phyloP scores from a whole-genome alignment of 257 asterid genomes.

The Schizonepeta tenuifolia region DNA sequence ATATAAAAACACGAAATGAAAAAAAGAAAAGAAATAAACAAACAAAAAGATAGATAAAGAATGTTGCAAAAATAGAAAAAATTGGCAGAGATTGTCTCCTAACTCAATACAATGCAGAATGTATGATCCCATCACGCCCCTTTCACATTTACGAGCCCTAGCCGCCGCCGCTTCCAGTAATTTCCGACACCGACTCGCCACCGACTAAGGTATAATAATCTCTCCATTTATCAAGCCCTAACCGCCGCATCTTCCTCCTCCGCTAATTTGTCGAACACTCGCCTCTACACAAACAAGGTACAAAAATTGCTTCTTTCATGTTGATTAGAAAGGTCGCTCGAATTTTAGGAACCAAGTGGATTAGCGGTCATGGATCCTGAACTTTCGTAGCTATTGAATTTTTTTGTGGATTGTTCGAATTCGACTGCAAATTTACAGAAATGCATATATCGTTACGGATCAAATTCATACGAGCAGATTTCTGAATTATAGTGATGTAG shows the following conservation, averaged over 20 bases:
- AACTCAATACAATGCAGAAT: constrained; percentile 2
- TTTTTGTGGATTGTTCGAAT: not conserved
- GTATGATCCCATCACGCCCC: not conserved
- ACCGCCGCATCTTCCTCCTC: not conserved
- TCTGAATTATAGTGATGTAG: not conserved
- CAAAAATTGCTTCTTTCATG: not conserved
- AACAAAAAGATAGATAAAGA: not conserved
- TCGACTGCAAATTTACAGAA: not conserved
- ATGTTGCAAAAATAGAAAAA: not conserved
- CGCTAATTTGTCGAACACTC: not conserved
- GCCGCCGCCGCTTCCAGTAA: constrained; percentile 12
- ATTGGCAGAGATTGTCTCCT: not conserved
- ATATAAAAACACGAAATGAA: not conserved
- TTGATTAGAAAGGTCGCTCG: not conserved
- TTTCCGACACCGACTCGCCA: not conserved
- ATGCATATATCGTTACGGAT: not conserved
- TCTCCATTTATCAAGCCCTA: not conserved
- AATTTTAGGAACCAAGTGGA: not conserved
- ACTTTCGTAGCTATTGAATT: not conserved
- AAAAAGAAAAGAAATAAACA: not conserved
- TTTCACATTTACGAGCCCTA: constrained; percentile 15
- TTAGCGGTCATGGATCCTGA: not conserved
- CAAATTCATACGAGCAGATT: no score
- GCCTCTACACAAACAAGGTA: not conserved
- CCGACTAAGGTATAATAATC: not conserved